phyloP scores from a whole-genome alignment of 1,284 basidiomycete genomes.

The Chiua sp. region DNA sequence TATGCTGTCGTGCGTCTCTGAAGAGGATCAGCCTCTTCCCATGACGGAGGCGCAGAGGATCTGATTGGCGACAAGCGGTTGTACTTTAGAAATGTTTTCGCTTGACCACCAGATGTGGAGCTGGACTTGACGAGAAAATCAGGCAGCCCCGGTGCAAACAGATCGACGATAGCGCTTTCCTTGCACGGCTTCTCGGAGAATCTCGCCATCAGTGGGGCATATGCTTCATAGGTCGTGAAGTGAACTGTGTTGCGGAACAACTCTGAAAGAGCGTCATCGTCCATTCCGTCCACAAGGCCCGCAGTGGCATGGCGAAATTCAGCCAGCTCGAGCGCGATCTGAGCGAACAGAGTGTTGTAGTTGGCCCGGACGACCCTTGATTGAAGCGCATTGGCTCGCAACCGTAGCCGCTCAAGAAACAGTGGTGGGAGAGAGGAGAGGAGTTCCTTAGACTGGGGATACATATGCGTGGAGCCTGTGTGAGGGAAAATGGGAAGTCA shows the following conservation, averaged over 20 bases:
- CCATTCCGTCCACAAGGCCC: neutral
- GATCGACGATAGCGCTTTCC: neutral
- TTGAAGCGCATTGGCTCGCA: neutral
- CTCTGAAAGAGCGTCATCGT: conserved; percentile 1
- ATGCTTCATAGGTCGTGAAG: conserved; percentile 1
- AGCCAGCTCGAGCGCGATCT: neutral
- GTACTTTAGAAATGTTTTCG: conserved; percentile 17
- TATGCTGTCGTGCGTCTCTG: conserved; percentile 1
- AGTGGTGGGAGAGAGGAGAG: neutral
- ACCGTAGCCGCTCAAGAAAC: neutral
- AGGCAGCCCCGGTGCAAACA: conserved; percentile 21
- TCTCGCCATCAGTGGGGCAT: neutral
- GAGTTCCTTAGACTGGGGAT: neutral
- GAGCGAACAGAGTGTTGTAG: neutral
- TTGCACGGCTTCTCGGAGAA: conserved; percentile 1
- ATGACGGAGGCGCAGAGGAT: neutral
- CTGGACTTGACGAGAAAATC: conserved; percentile 16
- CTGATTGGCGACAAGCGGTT: neutral
- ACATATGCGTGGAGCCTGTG: neutral
- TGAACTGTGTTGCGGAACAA: neutral
- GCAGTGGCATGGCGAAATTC: neutral
- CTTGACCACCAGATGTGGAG: conserved; percentile 14
- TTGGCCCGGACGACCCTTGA: neutral
- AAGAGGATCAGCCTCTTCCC: neutral
- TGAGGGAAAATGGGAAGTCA: too few species aligned